Evolutionary conservation across 306 rosid species (phyloP).

Genomic region (Inga leiocalycina): DNA sequence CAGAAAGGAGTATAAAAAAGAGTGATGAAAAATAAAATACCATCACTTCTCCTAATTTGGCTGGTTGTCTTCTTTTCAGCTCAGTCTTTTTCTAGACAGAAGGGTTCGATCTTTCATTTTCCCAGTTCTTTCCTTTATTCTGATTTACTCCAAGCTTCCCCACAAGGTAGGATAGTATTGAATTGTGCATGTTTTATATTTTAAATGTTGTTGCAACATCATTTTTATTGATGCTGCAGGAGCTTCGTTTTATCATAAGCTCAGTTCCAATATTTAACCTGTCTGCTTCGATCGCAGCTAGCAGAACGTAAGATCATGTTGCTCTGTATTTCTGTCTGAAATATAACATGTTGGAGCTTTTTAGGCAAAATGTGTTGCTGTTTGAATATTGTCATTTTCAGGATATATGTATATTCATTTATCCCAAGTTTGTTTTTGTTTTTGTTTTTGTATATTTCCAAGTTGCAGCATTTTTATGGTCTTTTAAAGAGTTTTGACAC

Average conservation of each 20-base stretch:
- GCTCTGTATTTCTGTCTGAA: slow-evolving; percentile 1
- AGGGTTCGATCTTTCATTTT: slow-evolving; percentile 59
- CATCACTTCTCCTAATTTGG: slow-evolving; percentile 33
- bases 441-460: slow-evolving; percentile 7
- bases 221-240: slow-evolving; percentile 62
- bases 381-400: not conserved
- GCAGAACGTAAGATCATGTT: slow-evolving; percentile 66
- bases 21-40: not conserved
- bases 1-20: not conserved
- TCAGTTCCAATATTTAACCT: slow-evolving; percentile 90
- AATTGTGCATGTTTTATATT: slow-evolving; percentile 12
- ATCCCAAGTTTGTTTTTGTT: not conserved
- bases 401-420: not conserved
- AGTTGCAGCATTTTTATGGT: slow-evolving; percentile 9
- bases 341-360: not conserved
- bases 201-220: slow-evolving; percentile 10
- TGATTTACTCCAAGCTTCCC: slow-evolving; percentile 92
- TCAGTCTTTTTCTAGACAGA: slow-evolving; percentile 78
- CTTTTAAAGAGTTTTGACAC: not conserved
- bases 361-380: not conserved
- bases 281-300: slow-evolving; percentile 86
- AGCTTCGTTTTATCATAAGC: slow-evolving; percentile 86
- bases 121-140: slow-evolving; percentile 77
- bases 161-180: slow-evolving; percentile 72
- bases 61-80: slow-evolving; percentile 58